A percentile compares a stretch with the other conserved stretches of the same genome.
Evolutionary conservation across 768 basidiomycete genomes (phyloP).

Genomic region (Naganishia antarctica): DNA sequence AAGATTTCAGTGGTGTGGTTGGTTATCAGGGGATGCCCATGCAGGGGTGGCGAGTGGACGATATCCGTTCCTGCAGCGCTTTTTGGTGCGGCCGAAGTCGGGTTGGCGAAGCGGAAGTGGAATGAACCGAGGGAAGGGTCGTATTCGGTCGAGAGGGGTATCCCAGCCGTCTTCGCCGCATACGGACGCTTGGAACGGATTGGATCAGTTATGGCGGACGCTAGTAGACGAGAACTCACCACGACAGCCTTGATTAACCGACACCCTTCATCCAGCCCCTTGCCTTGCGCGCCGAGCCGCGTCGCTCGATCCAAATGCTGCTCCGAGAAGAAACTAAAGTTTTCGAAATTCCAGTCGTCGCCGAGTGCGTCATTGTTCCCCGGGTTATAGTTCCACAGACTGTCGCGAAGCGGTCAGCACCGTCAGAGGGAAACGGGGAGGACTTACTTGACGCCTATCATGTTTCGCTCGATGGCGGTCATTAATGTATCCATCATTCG

Average conservation of each 20-base stretch:
- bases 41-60: constrained; percentile 1
- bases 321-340: constrained; percentile 86
- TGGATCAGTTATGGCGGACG: neutral
- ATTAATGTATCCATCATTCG: constrained; percentile 94
- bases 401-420: constrained; percentile 45
- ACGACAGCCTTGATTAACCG: constrained; percentile 73
- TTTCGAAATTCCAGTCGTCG: constrained; percentile 91
- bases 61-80: neutral
- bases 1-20: constrained; percentile 14
- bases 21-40: constrained; percentile 21
- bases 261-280: constrained; percentile 75
- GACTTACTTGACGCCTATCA: constrained; percentile 80
- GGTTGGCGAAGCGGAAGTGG: constrained; percentile 26
- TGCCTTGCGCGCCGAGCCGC: constrained; percentile 55
- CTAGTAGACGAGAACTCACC: constrained; percentile 37
- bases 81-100: neutral
- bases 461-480: constrained; percentile 67
- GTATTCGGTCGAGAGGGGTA: constrained; percentile 68
- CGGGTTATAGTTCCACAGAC: constrained; percentile 93
- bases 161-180: constrained; percentile 80
- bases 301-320: constrained; percentile 37
- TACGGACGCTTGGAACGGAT: constrained; percentile 63
- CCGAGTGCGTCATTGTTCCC: constrained; percentile 70
- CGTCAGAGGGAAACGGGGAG: neutral
- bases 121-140: constrained; percentile 44